Conservation (phyloP, 371 early-diverging fungal species). For the Mucor circinelloides region DNA sequence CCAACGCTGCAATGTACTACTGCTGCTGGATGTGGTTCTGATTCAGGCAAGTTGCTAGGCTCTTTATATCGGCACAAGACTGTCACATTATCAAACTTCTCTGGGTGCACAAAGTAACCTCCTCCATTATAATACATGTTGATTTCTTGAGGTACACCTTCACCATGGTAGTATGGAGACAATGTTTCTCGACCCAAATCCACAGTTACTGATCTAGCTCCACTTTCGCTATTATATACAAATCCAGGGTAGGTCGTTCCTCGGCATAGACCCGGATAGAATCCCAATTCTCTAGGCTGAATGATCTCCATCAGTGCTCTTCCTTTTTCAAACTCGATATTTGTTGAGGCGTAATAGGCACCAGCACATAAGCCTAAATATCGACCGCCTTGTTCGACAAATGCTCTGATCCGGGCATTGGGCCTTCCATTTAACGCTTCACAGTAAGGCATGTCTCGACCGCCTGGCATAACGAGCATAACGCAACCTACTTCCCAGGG, state of each 20-base stretch:
- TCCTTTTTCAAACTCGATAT: conserved; percentile 81
- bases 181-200: conserved; percentile 23
- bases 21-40: conserved; percentile 36
- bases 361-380: conserved; percentile 96
- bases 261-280: conserved; percentile 72
- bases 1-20: conserved; percentile 63
- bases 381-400: conserved; percentile 79
- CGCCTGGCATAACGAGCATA: conserved; percentile 89
- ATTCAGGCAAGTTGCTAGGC: conserved; percentile 22
- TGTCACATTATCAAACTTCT: conserved; percentile 38
- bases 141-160: conserved; percentile 16
- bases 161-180: not conserved
- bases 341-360: conserved; percentile 78
- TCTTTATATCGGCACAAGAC: conserved; percentile 67
- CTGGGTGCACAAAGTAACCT: conserved; percentile 70
- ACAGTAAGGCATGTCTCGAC: conserved; percentile 84
- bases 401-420: conserved; percentile 66
- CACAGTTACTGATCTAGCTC: conserved; percentile 67
- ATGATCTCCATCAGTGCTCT: conserved; percentile 61
- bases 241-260: conserved; percentile 83
- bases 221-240: conserved; percentile 77
- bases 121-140: conserved; percentile 82
- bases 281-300: conserved; percentile 73
- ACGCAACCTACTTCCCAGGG: conserved; percentile 88
- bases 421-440: conserved; percentile 63